A percentile compares a stretch with the other conserved stretches of the same genome.
Evolutionary conservation across 306 rosid species (phyloP).

Genomic region (Acacia melanoxylon): DNA sequence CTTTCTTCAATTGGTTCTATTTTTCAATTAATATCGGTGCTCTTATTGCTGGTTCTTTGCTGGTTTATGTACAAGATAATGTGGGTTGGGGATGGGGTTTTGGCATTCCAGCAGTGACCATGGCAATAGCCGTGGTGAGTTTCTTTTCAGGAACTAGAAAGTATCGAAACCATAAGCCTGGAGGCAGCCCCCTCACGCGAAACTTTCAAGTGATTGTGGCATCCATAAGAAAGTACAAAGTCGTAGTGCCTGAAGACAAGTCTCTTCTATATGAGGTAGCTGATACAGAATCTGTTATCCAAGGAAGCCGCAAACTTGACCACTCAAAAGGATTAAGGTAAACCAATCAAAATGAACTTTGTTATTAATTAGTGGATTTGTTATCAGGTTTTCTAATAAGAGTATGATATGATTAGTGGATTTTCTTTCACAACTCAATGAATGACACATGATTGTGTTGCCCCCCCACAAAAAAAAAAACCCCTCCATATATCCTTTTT

Average conservation of each 20-base stretch:
- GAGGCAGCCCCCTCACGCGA: conserved; percentile 66
- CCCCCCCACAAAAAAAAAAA: background rate
- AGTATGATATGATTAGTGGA: background rate
- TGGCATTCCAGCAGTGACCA: conserved; percentile 62
- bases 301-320: conserved; percentile 77
- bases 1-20: conserved; percentile 83
- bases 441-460: background rate
- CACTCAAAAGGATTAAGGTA: conserved; percentile 59
- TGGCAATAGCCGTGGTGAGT: conserved; percentile 63
- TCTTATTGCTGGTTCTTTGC: conserved; percentile 55
- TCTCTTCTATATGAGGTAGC: conserved; percentile 55
- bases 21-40: conserved; percentile 68
- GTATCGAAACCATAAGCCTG: conserved; percentile 64
- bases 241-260: conserved; percentile 46
- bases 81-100: conserved; percentile 73
- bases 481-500: background rate
- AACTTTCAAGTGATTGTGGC: conserved; percentile 63
- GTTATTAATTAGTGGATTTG: background rate
- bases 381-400: background rate
- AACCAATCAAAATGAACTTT: conserved; percentile 4
- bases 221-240: conserved; percentile 46
- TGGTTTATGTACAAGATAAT: conserved; percentile 60
- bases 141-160: conserved; percentile 61
- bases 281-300: conserved; percentile 54
- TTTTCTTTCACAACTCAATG: background rate